Evolutionary conservation across 805 yeast species (phyloP), one percentile per base, ranked within the genome.

Genomic region (Saturnispora saitoi): DNA sequence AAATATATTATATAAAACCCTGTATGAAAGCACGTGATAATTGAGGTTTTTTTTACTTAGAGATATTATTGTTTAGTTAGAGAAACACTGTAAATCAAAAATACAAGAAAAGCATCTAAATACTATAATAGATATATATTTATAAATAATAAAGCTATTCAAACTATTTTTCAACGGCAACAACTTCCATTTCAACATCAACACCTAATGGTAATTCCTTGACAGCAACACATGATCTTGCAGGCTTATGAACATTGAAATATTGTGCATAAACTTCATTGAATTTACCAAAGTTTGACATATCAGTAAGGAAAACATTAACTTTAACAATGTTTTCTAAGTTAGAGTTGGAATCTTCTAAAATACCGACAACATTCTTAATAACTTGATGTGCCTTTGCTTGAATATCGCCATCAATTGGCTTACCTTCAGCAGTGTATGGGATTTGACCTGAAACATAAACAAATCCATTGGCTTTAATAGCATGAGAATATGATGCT

Each of bases 161-260:
- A 24, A 14, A 30, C 11, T 14, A 30, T 41, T 73, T 72, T 68
- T 83, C 95, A 50, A 85, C 72, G 51, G 98, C 99, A 70, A 93
- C 72, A 54, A 85, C 90, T 73, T 91, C 99, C 70, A 93, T 78
- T 73, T 93, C 99, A 59, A 88, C 74, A 53, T 79, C 86, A 53
- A 81, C 87, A 52, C 88, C 88, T 67, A 93, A 78, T 52, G 99
- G 99, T 59, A 93, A 81, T 54, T 79, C 81, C 69, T 81, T 83
- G 54, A 90, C 98, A 41, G 97, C 97, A 59, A 93, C 95, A 75
- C 97, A 93, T 2, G 97, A 86, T 78, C 99, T 87, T 36, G 98
- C 98, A 40, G 99, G 98, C 67, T 83, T 84, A 71, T 83, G 91
- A 42, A 69, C 72, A 61, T 65, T 75, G 72, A 87, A 87, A 70